Evolutionary conservation across 2,329 filamentous ascomycete species (phyloP), one percentile per base, ranked within the genome.

Genomic region (Escovopsis sp.): DNA sequence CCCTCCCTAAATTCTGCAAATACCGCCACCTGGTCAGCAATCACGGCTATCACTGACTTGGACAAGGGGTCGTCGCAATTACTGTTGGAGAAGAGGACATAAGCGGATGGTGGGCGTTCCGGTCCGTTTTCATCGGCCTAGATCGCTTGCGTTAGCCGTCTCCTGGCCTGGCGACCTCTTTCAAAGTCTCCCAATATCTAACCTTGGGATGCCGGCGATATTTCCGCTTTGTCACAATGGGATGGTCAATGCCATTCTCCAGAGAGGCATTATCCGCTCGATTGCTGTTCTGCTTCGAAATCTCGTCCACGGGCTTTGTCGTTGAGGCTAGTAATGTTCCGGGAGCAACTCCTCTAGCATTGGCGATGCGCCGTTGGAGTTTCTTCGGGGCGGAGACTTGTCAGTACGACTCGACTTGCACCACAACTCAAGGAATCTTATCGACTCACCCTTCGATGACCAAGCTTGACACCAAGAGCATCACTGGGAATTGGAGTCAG

Each of bases 61-160:
- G 15, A 15, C 15, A 15, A 15, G 18, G 18, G n/a, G n/a, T 35
- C 15, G n/a, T 35, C 15, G 6, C 30, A 69, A 80, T 65, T 60
- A 85, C 81, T 84, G 53, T 89, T 89, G 1, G 85, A 88, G 55
- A 91, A 91, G 12, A 89, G 73, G 11, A 89, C 85, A 61, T 89
- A 89, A 40, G 84, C 85, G 4, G 84, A 89, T 0, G 83, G 82
- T 1, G 85, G 82, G 23, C 84, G 70, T 54, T 88, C 83, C 2
- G 85, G 85, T 1, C 84, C 84, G 62, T 85, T 77, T 45, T 86
- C 80, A 51, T 91, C 85, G 4, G 82, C 70, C 76, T 85, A 23
- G 1, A 15, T 15, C 15, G 15, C 15, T 15, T 15, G 15, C 15
- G 15, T 15, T 15, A 15, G 15, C 15, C 15, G 15, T 15, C 15